phyloP scores from a whole-genome alignment of 108 stramenopile genomes.

The Bacterosira constricta region DNA sequence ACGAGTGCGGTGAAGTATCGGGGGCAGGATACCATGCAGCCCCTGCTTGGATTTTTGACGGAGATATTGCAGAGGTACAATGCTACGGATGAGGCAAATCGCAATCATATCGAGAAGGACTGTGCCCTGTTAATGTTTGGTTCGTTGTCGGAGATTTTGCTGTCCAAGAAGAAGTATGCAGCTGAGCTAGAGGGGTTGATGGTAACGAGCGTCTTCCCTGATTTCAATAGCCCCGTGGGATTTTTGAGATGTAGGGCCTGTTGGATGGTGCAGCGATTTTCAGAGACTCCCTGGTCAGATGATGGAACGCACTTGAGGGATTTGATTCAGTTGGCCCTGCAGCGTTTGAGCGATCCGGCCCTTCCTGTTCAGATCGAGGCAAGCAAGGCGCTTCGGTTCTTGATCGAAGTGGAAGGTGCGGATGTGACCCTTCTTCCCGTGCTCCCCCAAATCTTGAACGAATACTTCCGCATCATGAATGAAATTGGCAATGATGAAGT shows the following conservation, averaged over 20 bases:
- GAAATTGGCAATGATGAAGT: constrained; percentile 97
- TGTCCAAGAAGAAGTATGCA: constrained; percentile 84
- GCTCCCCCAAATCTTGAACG: constrained; percentile 90
- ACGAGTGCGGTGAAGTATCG: constrained; percentile 92
- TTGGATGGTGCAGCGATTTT: constrained; percentile 94
- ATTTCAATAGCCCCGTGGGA: constrained; percentile 89
- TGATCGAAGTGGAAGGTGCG: constrained; percentile 92
- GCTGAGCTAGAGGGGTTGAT: constrained; percentile 85
- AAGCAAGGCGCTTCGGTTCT: constrained; percentile 87
- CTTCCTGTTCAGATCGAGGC: constrained; percentile 98
- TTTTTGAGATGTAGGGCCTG: constrained; percentile 94
- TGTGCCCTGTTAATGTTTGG: constrained; percentile 91
- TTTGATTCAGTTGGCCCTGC: constrained; percentile 70
- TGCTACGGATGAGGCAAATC: constrained; percentile 60
- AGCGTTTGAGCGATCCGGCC: constrained; percentile 90
- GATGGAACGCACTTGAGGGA: constrained; percentile 75
- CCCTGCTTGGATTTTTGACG: constrained; percentile 79
- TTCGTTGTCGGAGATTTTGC: constrained; percentile 76
- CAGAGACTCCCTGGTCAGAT: constrained; percentile 73
- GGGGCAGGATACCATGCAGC: constrained; percentile 89
- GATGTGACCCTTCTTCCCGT: constrained; percentile 88
- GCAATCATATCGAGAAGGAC: constrained; percentile 93
- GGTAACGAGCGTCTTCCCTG: constrained; percentile 91
- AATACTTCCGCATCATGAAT: constrained; percentile 98
- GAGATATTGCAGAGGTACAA: constrained; percentile 84